Conservation (phyloP, 768 basidiomycete species). For the Termitomyces sp. region DNA sequence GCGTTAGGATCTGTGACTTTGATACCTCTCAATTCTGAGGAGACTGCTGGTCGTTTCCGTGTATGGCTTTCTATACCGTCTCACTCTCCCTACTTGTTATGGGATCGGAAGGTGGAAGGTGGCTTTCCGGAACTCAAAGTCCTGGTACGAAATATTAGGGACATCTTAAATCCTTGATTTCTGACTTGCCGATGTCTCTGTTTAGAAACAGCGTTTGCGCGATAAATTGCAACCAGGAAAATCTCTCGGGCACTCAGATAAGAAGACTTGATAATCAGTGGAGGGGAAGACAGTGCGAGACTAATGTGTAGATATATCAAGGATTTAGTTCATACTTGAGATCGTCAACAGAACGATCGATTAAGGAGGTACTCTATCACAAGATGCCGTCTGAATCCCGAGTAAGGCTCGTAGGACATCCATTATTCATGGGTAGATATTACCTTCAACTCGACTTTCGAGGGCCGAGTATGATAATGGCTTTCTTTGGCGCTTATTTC, state of each 20-base stretch:
- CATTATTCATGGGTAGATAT: background rate
- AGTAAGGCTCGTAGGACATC: background rate
- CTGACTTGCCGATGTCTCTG: background rate
- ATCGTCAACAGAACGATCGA: background rate
- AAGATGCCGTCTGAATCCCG: background rate
- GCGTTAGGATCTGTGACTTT: conserved; percentile 62
- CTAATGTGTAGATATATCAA: background rate
- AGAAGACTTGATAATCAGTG: conserved; percentile 23
- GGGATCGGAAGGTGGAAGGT: conserved; percentile 90
- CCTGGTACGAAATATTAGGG: conserved; percentile 40
- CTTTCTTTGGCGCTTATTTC: background rate
- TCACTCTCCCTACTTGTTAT: conserved; percentile 50
- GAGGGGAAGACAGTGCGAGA: background rate
- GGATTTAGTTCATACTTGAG: background rate
- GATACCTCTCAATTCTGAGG: conserved; percentile 71
- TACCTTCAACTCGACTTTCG: background rate
- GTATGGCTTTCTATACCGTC: conserved; percentile 67
- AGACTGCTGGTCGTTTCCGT: conserved; percentile 87
- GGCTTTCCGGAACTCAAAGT: conserved; percentile 90
- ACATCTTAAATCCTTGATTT: background rate
- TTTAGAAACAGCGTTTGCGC: conserved; percentile 84
- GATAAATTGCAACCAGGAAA: conserved; percentile 79
- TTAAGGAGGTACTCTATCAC: background rate
- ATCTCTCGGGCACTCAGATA: conserved; percentile 88
- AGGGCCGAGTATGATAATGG: background rate